Evolutionary conservation across 2,329 filamentous ascomycete species (phyloP), one percentile per base, ranked within the genome.

Genomic region (Diaporthe longicolla): DNA sequence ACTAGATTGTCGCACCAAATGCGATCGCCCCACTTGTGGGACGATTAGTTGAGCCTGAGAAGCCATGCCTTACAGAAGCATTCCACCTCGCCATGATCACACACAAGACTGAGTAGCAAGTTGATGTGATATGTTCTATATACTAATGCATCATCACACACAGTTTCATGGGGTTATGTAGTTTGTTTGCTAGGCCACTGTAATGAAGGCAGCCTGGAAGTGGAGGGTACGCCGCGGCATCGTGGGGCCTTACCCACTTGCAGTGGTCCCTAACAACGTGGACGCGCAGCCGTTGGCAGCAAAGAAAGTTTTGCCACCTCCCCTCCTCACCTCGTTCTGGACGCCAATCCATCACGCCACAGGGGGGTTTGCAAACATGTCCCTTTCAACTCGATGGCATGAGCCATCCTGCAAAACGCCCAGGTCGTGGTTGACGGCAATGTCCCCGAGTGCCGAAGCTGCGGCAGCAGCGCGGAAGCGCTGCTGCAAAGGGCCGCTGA

Each of bases 321-420:
- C 24, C 52, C 15, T 55, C 24, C 24, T 55, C 24, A 29, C 21
- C n/a, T 50, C 2, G 10, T 17, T 19, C 29, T n/a, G 45, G 8
- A 50, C n/a, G 21, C 3, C 45, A 50, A 24, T 24, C 21, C n/a
- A 21, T n/a, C 21, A 11, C 45, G 1, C 9, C 45, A 9, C 11
- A 24, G 21, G 13, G 2, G 9, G 4, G 21, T 4, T 3, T 13
- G 11, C 21, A 21, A 37, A 40, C 21, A 59, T 59, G 55, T 9
- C 19, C 32, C 24, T 17, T 11, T 3, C 55, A 6, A 37, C 55
- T 32, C 32, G 55, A 40, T 59, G 55, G 55, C 55, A 59, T 21
- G 24, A 59, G 55, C 32, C 55, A 59, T 59, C 55, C 32, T 59
- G 55, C 55, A 19, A 40, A 21, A 24, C 55, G 21, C 55, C 10